Percentiles rank a stretch among this genome's conserved stretches.
phyloP scores from a whole-genome alignment of 257 asterid genomes.

The Eustoma russellianum region DNA sequence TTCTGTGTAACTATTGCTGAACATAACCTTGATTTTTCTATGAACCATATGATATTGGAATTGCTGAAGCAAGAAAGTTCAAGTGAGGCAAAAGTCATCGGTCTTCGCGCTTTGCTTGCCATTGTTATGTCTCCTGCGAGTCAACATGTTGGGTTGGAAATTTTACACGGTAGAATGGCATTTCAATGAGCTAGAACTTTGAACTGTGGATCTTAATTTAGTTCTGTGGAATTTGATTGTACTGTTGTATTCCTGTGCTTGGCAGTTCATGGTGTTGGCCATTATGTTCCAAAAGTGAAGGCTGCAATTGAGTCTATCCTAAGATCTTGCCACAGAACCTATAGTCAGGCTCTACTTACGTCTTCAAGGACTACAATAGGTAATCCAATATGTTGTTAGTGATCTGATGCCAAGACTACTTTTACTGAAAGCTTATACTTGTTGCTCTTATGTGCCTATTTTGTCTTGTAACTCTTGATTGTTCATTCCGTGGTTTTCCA shows the following conservation, averaged over 20 bases:
- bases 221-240: no score
- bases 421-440: no score
- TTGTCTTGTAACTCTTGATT: no score
- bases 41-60: constrained; percentile 91
- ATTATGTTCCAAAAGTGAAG: constrained; percentile 94
- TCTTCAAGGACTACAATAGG: constrained; percentile 96
- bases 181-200: no score
- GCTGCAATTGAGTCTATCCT: constrained; percentile 87
- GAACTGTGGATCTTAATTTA: no score
- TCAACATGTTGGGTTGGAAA: constrained; percentile 90
- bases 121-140: constrained; percentile 96
- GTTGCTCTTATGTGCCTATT: no score
- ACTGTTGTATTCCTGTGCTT: constrained; percentile 16
- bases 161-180: constrained; percentile 67
- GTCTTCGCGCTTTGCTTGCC: constrained; percentile 98
- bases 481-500: no score
- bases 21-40: constrained; percentile 96
- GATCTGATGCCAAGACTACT: no score
- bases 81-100: constrained; percentile 94
- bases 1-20: constrained; percentile 97
- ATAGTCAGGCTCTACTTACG: constrained; percentile 89
- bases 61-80: constrained; percentile 97
- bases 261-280: constrained; percentile 93
- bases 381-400: constrained; percentile 12
- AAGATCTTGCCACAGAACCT: constrained; percentile 84